Evolutionary conservation across 352 stramenopile genomes (phyloP), one percentile per base, ranked within the genome.

Genomic region (Phytophthora litchii): DNA sequence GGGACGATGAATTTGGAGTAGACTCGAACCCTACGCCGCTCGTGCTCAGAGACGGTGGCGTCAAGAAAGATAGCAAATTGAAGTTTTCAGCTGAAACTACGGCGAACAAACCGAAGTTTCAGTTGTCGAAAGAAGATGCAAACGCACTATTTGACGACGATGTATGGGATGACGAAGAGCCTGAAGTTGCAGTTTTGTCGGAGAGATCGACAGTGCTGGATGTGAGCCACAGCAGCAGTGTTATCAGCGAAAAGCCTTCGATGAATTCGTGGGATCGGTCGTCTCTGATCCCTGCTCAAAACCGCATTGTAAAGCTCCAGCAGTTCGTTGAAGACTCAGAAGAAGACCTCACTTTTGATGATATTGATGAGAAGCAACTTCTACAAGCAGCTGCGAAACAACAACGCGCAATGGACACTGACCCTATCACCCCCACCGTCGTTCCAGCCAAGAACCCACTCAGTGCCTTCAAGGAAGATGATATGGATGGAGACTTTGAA

Each of bases 1-100:
- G 86, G 86, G 84, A 95, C 54, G 72, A 92, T n/a, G 86, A 94
- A 36, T 80, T 95, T 45, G 79, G 77, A 1, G 65, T 92, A 11
- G 63, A 91, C 34, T 68, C 72, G 0, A 62, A 71, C 13, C 72
- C 71, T 32, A 68, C 68, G 7, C 64, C 70, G 4, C 63, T 86
- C 54, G 29, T 60, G 21, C 45, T 78, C 10, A 45, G 29, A 20
- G 34, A 58, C 12, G 35, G 45, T 8, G 32, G n/a, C 10, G 36
- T 16, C n/a, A 45, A 4, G 29, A 54, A 54, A 40, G 35, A 42
- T 5, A 59, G 29, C 16, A 55, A 46, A 21, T 11, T 25, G 6
- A 65, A 64, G 17, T 9, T 21, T 12, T 23, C 54, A n/a, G 47
- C 19, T 14, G 55, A 65, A 23, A 60, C 17, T 36, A 32, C 31